Base-by-base conservation (phyloP, 768 basidiomycete genomes). In the Termitomyces bulborhizus region DNA sequence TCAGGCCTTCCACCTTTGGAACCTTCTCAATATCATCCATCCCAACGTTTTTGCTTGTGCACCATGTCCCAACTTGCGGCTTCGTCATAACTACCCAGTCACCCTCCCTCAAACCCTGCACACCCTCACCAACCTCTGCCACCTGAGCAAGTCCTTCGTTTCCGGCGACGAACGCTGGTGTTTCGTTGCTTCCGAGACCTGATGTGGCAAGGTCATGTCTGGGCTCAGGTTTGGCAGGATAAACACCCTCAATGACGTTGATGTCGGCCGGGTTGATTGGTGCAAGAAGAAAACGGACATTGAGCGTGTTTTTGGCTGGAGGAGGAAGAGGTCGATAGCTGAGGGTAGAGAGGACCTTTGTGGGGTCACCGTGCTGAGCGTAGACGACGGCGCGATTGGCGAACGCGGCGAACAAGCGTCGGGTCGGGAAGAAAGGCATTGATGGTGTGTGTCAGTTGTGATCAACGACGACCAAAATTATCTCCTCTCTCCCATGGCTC, bases 191-290 rank as follows among this genome's bases (percentile, higher is more conserved):
- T 3, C 69, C 73, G 42, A 62, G 57, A 0, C 69, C 74, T 3
- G 69, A 65, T 4, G 60, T 36, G 13, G 69, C 63, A 50, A 81
- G 59, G 50, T 71, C 66, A 12, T 73, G 65, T 12, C 67, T 65
- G 27, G 68, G 71, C 6, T 60, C 65, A 0, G 88, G 86, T 57
- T 81, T 83, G 8, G 79, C 65, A 0, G 91, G 91, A 63, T 92
- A 93, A n/a, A 88, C 81, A 15, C 90, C 90, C 66, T 92, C 84
- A 36, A 92, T 76, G 53, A 87, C 85, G 57, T 91, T 92, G 65
- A 90, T 67, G 57, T 93, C 91, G 15, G 90, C 83, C 3, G 90
- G 90, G 65, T 93, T 92, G 55, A 93, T 81, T 8, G 90, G 87
- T 5, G 88, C 77, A 21, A 90, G 76, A 12, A 87, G 71, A 65